Conservation (phyloP, 1,284 basidiomycete genomes). For the Porogramme epimiltina region DNA sequence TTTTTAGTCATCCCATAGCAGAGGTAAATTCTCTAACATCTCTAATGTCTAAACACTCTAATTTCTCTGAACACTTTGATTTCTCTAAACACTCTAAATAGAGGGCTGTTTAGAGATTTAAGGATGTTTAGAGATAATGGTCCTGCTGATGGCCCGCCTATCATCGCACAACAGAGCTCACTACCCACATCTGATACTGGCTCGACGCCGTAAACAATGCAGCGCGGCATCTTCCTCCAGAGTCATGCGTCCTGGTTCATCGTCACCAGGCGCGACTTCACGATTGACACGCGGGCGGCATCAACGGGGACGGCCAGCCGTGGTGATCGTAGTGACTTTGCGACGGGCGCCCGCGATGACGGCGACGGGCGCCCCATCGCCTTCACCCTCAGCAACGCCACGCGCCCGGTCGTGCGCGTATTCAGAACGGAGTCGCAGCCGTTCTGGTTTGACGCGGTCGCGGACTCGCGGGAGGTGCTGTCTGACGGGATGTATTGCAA, state of each 20-base stretch:
- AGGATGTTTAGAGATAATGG: too few relatives aligned
- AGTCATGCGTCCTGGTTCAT: constrained; percentile 71
- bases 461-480: constrained; percentile 51
- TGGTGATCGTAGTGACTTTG: constrained; percentile 56
- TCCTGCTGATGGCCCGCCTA: too few relatives aligned
- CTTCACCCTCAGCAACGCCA: constrained; percentile 54
- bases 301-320: constrained; percentile 63
- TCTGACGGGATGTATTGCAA: constrained; percentile 67
- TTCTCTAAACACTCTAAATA: too few relatives aligned
- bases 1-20: too few relatives aligned
- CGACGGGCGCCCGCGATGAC: constrained; percentile 44
- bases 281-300: constrained; percentile 62
- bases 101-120: too few relatives aligned
- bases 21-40: too few relatives aligned
- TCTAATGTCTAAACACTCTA: too few relatives aligned
- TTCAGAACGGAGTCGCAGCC: constrained; percentile 62
- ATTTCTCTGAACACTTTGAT: too few relatives aligned
- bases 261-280: constrained; percentile 59
- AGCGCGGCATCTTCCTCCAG: constrained; percentile 65
- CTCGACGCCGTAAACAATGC: constrained; percentile 55
- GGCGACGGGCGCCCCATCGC: constrained; percentile 66
- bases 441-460: constrained; percentile 67
- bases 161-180: constrained; percentile 40
- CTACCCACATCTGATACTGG: constrained; percentile 62
- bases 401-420: constrained; percentile 47